Evolutionary conservation across 2,329 filamentous ascomycete species (phyloP).

Genomic region (Hypoxylon rubiginosum): DNA sequence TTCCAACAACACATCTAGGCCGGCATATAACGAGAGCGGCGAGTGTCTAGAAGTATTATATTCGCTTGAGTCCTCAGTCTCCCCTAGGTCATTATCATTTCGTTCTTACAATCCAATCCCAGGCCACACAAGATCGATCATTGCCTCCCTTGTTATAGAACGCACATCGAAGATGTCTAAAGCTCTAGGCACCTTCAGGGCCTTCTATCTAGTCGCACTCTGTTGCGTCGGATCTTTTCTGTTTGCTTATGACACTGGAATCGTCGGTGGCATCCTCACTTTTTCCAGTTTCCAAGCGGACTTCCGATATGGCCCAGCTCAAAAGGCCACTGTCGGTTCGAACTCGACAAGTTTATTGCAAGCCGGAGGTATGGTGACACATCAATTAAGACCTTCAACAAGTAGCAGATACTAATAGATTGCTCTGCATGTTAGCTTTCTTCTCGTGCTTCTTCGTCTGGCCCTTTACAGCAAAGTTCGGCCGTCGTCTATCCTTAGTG

Average conservation of each 20-base stretch:
- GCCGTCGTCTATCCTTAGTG: conserved; percentile 57
- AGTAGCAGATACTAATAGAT: background rate
- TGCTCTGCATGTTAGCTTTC: conserved; percentile 51
- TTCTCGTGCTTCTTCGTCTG: conserved; percentile 60
- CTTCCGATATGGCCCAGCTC: conserved; percentile 50
- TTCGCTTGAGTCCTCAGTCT: background rate
- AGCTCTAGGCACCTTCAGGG: conserved; percentile 54
- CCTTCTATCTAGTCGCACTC: conserved; percentile 54
- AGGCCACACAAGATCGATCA: background rate
- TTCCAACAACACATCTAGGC: background rate
- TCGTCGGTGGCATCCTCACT: conserved; percentile 57
- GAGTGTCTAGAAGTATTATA: background rate
- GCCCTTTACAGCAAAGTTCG: conserved; percentile 58
- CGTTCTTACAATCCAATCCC: background rate
- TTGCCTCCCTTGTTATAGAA: background rate
- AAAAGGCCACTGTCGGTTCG: conserved; percentile 53
- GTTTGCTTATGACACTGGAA: conserved; percentile 55
- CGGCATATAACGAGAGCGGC: background rate
- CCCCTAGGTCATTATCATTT: background rate
- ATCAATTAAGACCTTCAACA: background rate
- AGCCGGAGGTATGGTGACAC: conserved; percentile 53
- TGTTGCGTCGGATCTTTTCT: conserved; percentile 58
- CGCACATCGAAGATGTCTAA: conserved; percentile 26
- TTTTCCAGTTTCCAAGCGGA: conserved; percentile 55
- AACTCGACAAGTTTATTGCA: conserved; percentile 58